Evolutionary conservation across 2,329 filamentous ascomycete genomes (phyloP), one percentile per base, ranked within the genome.

Genomic region (Ophiobolus disseminans): DNA sequence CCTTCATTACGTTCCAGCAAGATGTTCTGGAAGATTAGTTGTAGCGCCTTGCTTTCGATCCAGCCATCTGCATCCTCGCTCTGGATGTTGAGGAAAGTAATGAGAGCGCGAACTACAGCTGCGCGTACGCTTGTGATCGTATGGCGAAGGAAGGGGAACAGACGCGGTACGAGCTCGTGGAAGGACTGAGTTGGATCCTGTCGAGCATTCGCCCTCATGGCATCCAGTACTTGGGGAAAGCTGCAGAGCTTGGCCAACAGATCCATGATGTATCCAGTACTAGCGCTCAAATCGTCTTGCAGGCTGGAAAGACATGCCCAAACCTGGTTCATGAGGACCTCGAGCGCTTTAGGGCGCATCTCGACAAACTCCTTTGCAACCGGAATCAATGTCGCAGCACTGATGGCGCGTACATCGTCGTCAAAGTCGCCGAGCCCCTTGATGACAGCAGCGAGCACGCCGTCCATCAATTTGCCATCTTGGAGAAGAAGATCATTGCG

Each of bases 241-340:
- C 91, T 89, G 76, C 94, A 99, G 2, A 99, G 84, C 51, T 94
- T 97, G 11, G 95, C 94, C 14, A 99, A 81, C 31, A 99, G 83
- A 72, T 99, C 95, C 95, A 99, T 99, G 45, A 99, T 96, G 47
- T 91, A 95, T 38, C 94, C 94, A 8, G 95, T 99, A 71, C 94
- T 97, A 3, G 94, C 94, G 71, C 92, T 97, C 14, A 99, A 81
- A 68, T 99, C 94, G 69, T 99, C 94, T 57, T 93, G 92, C n/a
- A 99, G 80, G 69, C 96, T 95, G 3, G 93, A 96, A 19, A 99
- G 80, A 76, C 94, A 97, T 66, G 96, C 90, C 94, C 94, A 99
- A 21, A 99, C 92, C 50, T 97, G 96, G 67, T 89, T 88, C 72
- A 97, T 96, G 30, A 99, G 84, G 22, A 83, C 82, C 53, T 92